Evolutionary conservation across 805 yeast species (phyloP).

Genomic region (Candida sonorensis): DNA sequence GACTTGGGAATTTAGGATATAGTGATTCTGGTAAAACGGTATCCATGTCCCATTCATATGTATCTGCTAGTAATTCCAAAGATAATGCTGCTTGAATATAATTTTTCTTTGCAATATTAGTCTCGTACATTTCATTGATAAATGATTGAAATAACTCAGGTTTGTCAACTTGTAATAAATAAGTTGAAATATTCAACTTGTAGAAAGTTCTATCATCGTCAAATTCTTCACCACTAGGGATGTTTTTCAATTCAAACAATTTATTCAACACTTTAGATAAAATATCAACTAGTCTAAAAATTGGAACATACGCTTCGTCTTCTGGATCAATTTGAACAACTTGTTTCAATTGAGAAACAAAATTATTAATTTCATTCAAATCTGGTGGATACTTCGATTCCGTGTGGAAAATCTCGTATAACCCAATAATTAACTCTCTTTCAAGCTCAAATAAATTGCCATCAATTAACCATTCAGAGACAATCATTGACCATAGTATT

Average conservation of each 20-base stretch:
- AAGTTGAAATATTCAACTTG: constrained; percentile 67
- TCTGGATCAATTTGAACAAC: constrained; percentile 51
- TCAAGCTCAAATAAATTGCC: constrained; percentile 55
- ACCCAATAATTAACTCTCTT: constrained; percentile 53
- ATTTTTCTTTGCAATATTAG: constrained; percentile 52
- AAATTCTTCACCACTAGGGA: constrained; percentile 77
- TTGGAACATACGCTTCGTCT: constrained; percentile 51
- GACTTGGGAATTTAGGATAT: constrained; percentile 72
- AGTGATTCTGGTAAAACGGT: constrained; percentile 46
- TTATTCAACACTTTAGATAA: constrained; percentile 57
- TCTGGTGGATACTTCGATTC: constrained; percentile 49
- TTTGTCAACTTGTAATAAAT: constrained; percentile 66
- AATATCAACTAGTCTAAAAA: constrained; percentile 45
- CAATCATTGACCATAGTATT: constrained; percentile 63
- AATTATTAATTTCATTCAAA: constrained; percentile 43
- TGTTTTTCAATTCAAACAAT: constrained; percentile 59
- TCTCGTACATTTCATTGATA: constrained; percentile 65
- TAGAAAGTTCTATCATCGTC: constrained; percentile 84
- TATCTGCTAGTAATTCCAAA: constrained; percentile 67
- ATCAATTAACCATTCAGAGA: constrained; percentile 56
- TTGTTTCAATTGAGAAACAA: constrained; percentile 42
- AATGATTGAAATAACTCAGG: constrained; percentile 79
- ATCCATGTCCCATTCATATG: constrained; percentile 68
- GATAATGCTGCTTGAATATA: constrained; percentile 79
- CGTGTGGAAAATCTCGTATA: constrained; percentile 57